Percentiles rank a stretch among this genome's conserved stretches.
Conservation (phyloP, 2,329 filamentous ascomycete species). For the Penicillium thymicola region DNA sequence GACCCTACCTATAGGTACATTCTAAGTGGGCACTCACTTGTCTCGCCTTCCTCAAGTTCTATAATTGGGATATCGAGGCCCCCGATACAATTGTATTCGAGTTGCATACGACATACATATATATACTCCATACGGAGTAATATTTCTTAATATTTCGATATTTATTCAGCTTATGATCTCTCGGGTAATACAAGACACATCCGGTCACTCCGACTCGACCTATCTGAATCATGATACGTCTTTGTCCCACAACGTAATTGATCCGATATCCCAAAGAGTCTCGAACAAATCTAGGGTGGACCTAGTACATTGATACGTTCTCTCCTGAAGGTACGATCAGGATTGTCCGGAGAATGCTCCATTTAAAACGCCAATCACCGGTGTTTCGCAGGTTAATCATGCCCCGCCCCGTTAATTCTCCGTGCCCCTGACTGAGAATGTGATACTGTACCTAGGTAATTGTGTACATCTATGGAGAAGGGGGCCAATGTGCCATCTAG, state of each 20-base stretch:
- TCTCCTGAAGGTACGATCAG: not conserved
- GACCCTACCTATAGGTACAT: not conserved
- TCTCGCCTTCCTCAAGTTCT: not conserved
- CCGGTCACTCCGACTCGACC: not conserved
- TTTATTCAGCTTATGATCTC: not conserved
- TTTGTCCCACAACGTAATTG: not conserved
- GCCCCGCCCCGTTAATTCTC: constrained; percentile 4
- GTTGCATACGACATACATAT: not conserved
- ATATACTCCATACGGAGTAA: too few species aligned
- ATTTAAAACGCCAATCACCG: constrained; percentile 1
- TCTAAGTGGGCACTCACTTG: not conserved
- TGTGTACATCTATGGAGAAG: not conserved
- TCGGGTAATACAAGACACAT: not conserved
- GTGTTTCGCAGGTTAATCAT: not conserved
- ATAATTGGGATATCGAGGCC: not conserved
- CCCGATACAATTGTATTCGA: not conserved
- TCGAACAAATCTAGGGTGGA: constrained; percentile 5
- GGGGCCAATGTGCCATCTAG: not conserved
- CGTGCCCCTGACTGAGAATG: constrained; percentile 4
- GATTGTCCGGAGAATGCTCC: constrained; percentile 3
- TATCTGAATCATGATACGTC: not conserved
- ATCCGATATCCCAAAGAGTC: not conserved
- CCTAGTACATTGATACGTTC: not conserved
- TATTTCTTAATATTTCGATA: too few species aligned
- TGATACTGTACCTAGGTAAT: not conserved